Evolutionary conservation across 345 rosid species (phyloP).

Genomic region (Lepidium africanum): DNA sequence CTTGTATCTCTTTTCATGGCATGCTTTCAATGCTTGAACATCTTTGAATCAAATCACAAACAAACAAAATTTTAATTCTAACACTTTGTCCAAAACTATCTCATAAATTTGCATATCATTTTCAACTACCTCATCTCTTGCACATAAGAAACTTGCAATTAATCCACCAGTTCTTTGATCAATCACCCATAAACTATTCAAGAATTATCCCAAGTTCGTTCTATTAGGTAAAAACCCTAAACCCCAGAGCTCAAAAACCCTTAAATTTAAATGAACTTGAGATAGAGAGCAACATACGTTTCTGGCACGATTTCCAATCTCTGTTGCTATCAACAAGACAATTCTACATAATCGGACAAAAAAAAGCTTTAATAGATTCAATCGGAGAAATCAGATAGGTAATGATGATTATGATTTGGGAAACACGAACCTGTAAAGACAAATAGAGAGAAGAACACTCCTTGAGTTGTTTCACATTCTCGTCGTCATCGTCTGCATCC

Average conservation of each 20-base stretch:
- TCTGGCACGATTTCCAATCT: constrained; percentile 86
- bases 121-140: not conserved
- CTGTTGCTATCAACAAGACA: constrained; percentile 65
- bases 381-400: not conserved
- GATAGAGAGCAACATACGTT: constrained; percentile 31
- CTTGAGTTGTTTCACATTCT: constrained; percentile 77
- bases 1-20: constrained; percentile 24
- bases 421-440: constrained; percentile 50
- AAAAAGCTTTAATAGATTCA: constrained; percentile 1
- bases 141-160: not conserved
- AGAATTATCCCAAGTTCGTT: not conserved
- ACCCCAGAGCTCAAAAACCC: constrained; percentile 10
- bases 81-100: not conserved
- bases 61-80: not conserved
- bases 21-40: constrained; percentile 28
- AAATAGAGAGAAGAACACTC: constrained; percentile 76
- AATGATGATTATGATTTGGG: not conserved
- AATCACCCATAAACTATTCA: not conserved
- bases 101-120: not conserved
- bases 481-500: constrained; percentile 79
- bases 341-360: constrained; percentile 36
- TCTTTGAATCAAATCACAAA: constrained; percentile 22
- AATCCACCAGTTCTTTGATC: not conserved
- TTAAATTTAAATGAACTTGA: not conserved
- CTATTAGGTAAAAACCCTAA: not conserved